These are phyloP conservation scores for Elsinoe necatrix DNA, from an alignment of 2,329 filamentous ascomycete genomes.

Conservation along the genomic window DNA sequence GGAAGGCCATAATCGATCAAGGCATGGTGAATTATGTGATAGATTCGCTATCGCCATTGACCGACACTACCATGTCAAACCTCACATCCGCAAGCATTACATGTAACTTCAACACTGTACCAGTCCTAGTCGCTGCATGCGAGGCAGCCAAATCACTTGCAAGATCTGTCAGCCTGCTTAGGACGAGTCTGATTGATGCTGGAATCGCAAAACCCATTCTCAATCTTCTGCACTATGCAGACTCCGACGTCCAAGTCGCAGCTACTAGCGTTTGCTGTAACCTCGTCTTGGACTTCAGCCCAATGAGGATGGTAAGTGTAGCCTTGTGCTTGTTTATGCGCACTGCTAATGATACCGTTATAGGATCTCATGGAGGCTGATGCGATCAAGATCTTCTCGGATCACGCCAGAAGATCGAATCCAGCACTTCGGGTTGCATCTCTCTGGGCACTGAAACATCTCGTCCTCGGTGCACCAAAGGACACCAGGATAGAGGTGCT, in stretches of 20 bases:
- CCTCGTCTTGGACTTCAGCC: conserved; percentile 77
- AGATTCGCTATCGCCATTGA: conserved; percentile 62
- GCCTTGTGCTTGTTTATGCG: background rate
- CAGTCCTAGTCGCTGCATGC: conserved; percentile 78
- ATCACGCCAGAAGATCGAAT: conserved; percentile 74
- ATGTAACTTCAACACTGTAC: conserved; percentile 60
- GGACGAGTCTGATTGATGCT: conserved; percentile 81
- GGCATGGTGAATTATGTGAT: conserved; percentile 76
- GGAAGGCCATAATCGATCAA: conserved; percentile 72
- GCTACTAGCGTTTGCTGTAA: conserved; percentile 81
- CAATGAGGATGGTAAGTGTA: conserved; percentile 69
- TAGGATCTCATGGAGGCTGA: conserved; percentile 66
- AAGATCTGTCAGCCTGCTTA: conserved; percentile 71
- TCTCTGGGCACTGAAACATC: conserved; percentile 88
- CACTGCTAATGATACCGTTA: conserved; percentile 2
- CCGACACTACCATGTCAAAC: conserved; percentile 33
- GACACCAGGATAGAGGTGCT: conserved; percentile 69
- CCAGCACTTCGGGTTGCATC: conserved; percentile 75
- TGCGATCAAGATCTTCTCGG: conserved; percentile 67
- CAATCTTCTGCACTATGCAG: conserved; percentile 61
- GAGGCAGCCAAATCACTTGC: conserved; percentile 72
- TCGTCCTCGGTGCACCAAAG: conserved; percentile 64
- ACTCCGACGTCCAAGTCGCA: conserved; percentile 74
- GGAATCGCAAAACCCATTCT: conserved; percentile 72
- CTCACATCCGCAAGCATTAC: background rate